Percentiles rank a stretch among this genome's conserved stretches.
phyloP scores from a whole-genome alignment of 1,284 basidiomycete genomes.

The Grifola frondosa region DNA sequence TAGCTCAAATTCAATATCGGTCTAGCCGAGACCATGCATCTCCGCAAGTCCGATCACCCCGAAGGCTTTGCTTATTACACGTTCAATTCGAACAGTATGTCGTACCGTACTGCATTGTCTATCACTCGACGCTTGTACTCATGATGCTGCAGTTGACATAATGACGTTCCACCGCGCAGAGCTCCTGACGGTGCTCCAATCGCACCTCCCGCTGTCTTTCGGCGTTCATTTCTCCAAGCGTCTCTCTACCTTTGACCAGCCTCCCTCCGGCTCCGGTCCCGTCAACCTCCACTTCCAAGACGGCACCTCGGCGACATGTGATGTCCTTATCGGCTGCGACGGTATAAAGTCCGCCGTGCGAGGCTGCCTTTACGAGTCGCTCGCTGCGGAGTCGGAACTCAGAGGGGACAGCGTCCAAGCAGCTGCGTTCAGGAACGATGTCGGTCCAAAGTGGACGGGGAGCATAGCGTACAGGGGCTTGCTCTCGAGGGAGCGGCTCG shows the following conservation, averaged over 20 bases:
- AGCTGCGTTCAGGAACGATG: not conserved
- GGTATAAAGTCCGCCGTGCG: conserved; percentile 46
- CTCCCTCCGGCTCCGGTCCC: conserved; percentile 1
- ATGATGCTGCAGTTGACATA: conserved; percentile 39
- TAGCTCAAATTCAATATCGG: not conserved
- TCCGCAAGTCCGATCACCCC: conserved; percentile 15
- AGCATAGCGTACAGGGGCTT: conserved; percentile 2
- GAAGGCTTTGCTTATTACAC: conserved; percentile 47
- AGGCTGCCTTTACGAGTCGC: conserved; percentile 12
- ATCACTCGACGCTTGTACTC: not conserved
- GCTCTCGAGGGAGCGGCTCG: not conserved
- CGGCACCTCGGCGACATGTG: conserved; percentile 44
- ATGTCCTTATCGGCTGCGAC: conserved; percentile 51
- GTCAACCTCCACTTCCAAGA: conserved; percentile 49
- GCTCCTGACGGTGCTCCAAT: conserved; percentile 47
- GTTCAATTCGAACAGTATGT: conserved; percentile 45
- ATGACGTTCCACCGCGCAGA: conserved; percentile 51
- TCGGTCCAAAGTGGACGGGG: not conserved
- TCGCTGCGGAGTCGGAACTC: conserved; percentile 5
- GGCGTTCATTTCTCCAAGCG: conserved; percentile 47
- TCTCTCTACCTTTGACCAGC: conserved; percentile 44
- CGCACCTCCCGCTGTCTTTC: conserved; percentile 39
- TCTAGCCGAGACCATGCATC: conserved; percentile 6
- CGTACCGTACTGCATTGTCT: not conserved
- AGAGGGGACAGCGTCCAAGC: conserved; percentile 1